phyloP scores from a whole-genome alignment of 176 grass and related monocot species.

The Poa annua region DNA sequence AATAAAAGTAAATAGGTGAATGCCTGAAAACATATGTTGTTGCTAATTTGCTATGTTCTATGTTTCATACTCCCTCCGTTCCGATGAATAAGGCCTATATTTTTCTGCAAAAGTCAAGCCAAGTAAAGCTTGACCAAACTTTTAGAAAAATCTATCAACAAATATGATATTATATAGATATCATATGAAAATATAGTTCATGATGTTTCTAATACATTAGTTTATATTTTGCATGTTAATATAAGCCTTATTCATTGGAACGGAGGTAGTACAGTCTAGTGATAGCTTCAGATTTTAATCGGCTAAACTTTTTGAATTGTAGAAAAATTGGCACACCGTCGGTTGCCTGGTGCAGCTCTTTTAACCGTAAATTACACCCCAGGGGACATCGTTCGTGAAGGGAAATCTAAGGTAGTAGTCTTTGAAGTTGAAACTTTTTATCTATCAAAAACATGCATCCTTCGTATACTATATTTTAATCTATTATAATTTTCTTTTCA shows the following conservation, averaged over 20 bases:
- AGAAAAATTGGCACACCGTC: slow-evolving; percentile 51
- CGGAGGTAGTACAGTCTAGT: slow-evolving; percentile 1
- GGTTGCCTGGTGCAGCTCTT: slow-evolving; percentile 84
- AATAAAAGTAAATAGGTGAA: neutral
- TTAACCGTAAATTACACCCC: slow-evolving; percentile 66
- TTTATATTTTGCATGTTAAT: too few species aligned
- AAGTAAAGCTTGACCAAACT: too few species aligned
- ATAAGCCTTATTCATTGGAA: too few species aligned
- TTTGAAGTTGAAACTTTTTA: slow-evolving; percentile 13
- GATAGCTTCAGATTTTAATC: slow-evolving; percentile 22
- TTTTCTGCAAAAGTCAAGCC: too few species aligned
- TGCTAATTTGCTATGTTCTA: slow-evolving; percentile 41
- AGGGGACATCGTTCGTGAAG: slow-evolving; percentile 57
- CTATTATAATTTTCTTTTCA: slow-evolving; percentile 28
- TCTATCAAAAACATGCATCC: slow-evolving; percentile 4
- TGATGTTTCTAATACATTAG: too few species aligned
- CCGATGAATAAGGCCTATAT: too few species aligned
- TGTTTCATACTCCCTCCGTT: too few species aligned
- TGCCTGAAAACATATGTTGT: neutral
- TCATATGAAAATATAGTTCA: too few species aligned
- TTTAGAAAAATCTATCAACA: too few species aligned
- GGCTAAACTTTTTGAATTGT: slow-evolving; percentile 19
- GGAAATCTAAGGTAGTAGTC: slow-evolving; percentile 62
- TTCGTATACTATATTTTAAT: slow-evolving; percentile 39
- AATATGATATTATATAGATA: too few species aligned